Conservation (phyloP, 192 early-diverging fungal genomes). For the Coemansia erecta region DNA sequence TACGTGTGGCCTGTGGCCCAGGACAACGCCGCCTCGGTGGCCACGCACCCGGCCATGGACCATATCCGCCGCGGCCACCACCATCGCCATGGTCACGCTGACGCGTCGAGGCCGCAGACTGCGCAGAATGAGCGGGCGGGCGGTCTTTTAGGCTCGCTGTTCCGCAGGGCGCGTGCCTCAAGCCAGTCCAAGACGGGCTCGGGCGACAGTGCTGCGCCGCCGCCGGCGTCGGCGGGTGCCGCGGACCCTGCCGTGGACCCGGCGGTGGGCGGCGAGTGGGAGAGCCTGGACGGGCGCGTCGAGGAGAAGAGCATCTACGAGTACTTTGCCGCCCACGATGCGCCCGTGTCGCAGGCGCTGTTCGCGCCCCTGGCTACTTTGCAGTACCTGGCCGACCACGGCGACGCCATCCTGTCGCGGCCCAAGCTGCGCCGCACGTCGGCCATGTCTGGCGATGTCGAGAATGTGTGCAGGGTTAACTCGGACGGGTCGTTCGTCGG, state of each 20-base stretch:
- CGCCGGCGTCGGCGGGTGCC: not conserved
- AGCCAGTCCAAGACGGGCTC: not conserved
- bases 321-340: conserved; percentile 58
- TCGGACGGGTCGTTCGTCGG: conserved; percentile 28
- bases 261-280: conserved; percentile 28
- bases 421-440: conserved; percentile 37
- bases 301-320: conserved; percentile 55
- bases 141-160: conserved; percentile 7
- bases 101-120: too few relatives aligned
- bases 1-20: conserved; percentile 65
- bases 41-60: conserved; percentile 38
- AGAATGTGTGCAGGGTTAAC: conserved; percentile 17
- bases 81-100: too few relatives aligned
- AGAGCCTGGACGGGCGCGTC: conserved; percentile 51
- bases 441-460: conserved; percentile 25
- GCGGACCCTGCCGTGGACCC: conserved; percentile 6
- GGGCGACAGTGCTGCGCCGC: not conserved
- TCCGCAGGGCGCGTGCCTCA: not conserved
- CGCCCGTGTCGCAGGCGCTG: conserved; percentile 58
- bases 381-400: conserved; percentile 56
- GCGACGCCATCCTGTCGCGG: conserved; percentile 56
- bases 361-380: conserved; percentile 65
- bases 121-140: too few relatives aligned
- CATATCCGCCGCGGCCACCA: conserved; percentile 27
- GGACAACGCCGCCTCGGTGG: conserved; percentile 51